Conservation (phyloP, 352 stramenopile species). For the Globisporangium canariense region DNA sequence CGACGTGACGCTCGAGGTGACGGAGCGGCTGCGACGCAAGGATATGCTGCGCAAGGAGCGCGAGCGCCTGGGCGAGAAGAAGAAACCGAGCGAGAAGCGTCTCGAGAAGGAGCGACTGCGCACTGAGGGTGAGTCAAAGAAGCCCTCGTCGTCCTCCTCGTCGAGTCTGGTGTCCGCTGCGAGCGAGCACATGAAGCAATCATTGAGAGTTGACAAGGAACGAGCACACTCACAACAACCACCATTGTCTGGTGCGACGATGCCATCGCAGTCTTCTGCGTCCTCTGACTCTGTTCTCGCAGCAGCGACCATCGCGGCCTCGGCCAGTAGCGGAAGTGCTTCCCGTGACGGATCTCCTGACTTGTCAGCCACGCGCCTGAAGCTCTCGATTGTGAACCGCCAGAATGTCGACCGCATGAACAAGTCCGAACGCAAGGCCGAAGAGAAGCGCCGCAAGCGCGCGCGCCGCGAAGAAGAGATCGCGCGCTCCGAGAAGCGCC, state of each 20-base stretch:
- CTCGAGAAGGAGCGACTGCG: constrained; percentile 26
- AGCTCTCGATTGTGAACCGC: constrained; percentile 66
- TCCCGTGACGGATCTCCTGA: constrained; percentile 21
- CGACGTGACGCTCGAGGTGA: constrained; percentile 77
- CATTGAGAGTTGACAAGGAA: constrained; percentile 9
- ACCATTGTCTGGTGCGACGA: neutral
- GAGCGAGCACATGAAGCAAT: neutral
- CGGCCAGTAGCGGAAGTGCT: neutral
- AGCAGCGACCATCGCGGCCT: constrained; percentile 7
- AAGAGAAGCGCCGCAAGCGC: constrained; percentile 81
- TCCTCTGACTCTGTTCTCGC: constrained; percentile 6
- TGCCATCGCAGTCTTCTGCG: neutral
- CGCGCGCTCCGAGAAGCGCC: constrained; percentile 68
- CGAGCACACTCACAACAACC: neutral
- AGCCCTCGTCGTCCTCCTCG: constrained; percentile 7
- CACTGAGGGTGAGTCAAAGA: constrained; percentile 28
- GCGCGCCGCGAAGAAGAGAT: constrained; percentile 72
- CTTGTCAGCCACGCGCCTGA: constrained; percentile 47
- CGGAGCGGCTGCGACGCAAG: constrained; percentile 62
- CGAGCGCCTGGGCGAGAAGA: constrained; percentile 57
- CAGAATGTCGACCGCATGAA: constrained; percentile 72
- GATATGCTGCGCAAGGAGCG: constrained; percentile 72
- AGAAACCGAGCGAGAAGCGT: constrained; percentile 33
- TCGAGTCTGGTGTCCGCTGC: neutral
- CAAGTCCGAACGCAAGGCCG: constrained; percentile 82